Percentiles rank a stretch among this genome's conserved stretches.
phyloP scores from a whole-genome alignment of 2,329 filamentous ascomycete species.

The Saccharata proteae region DNA sequence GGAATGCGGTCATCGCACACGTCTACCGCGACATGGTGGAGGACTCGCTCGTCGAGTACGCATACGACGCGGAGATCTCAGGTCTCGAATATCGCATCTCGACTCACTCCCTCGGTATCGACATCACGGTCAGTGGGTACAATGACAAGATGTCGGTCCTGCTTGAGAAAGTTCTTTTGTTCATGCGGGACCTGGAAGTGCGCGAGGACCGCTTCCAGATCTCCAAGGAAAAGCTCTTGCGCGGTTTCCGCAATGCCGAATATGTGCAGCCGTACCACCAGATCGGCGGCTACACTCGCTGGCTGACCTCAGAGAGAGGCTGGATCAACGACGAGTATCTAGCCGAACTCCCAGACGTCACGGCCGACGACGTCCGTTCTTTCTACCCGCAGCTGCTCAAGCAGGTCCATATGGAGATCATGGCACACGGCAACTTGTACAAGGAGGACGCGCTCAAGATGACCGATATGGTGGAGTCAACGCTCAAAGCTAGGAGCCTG shows the following conservation, averaged over 20 bases:
- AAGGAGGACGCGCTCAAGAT: constrained; percentile 84
- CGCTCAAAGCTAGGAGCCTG: constrained; percentile 59
- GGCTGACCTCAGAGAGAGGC: constrained; percentile 63
- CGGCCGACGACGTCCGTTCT: constrained; percentile 57
- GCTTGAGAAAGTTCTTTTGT: constrained; percentile 74
- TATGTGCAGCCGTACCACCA: constrained; percentile 83
- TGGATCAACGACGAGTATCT: constrained; percentile 72
- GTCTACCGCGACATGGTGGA: constrained; percentile 77
- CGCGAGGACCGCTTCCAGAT: constrained; percentile 83
- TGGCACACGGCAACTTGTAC: constrained; percentile 86
- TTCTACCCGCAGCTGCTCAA: constrained; percentile 73
- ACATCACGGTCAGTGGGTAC: constrained; percentile 74
- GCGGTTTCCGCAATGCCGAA: constrained; percentile 75
- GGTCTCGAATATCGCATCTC: constrained; percentile 74
- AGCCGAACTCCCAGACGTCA: constrained; percentile 63
- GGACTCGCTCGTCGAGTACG: constrained; percentile 83
- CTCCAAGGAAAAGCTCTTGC: constrained; percentile 70
- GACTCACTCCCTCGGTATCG: constrained; percentile 59
- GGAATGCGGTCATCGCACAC: constrained; percentile 63
- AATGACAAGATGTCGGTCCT: constrained; percentile 92
- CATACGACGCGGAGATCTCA: constrained; percentile 89
- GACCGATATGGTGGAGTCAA: constrained; percentile 69
- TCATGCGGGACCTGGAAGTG: constrained; percentile 73
- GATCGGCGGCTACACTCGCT: constrained; percentile 69
- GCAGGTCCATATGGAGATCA: constrained; percentile 77